A percentile compares a stretch with the other conserved stretches of the same genome.
phyloP scores from a whole-genome alignment of 2,329 filamentous ascomycete species.

The Cytospora leucostoma region DNA sequence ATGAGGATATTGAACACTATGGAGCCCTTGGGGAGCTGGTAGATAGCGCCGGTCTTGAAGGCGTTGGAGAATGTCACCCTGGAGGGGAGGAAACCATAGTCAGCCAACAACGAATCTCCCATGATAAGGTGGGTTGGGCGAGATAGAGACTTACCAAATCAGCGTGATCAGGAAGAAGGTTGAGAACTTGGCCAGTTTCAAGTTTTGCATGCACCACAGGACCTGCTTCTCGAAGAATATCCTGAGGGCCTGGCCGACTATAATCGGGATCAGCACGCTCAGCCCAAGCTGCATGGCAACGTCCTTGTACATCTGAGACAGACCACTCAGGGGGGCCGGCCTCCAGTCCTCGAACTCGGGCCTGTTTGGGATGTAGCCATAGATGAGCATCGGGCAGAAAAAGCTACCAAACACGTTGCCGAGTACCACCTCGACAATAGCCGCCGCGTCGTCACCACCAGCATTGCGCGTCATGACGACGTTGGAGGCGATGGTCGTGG shows the following conservation, averaged over 20 bases:
- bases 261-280: conserved; percentile 65
- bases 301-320: conserved; percentile 63
- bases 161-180: conserved; percentile 50
- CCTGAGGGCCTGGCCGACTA: conserved; percentile 62
- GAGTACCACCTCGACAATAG: conserved; percentile 68
- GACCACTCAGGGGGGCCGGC: conserved; percentile 52
- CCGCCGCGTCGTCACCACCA: conserved; percentile 66
- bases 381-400: conserved; percentile 63
- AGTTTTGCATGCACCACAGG: conserved; percentile 52
- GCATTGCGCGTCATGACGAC: conserved; percentile 72
- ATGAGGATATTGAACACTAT: conserved; percentile 69
- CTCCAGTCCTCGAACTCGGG: conserved; percentile 56
- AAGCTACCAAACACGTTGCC: conserved; percentile 71
- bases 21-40: conserved; percentile 58
- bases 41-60: conserved; percentile 65
- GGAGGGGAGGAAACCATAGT: background rate
- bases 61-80: conserved; percentile 70
- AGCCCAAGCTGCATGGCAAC: conserved; percentile 70
- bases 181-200: conserved; percentile 54
- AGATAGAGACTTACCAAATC: conserved; percentile 47
- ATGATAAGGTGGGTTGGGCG: conserved; percentile 39
- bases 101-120: background rate
- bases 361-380: conserved; percentile 57
- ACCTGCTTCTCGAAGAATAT: conserved; percentile 53
- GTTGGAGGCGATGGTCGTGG: conserved; percentile 73